phyloP scores from a whole-genome alignment of 371 early-diverging fungal species.

The Mortierella sp. region DNA sequence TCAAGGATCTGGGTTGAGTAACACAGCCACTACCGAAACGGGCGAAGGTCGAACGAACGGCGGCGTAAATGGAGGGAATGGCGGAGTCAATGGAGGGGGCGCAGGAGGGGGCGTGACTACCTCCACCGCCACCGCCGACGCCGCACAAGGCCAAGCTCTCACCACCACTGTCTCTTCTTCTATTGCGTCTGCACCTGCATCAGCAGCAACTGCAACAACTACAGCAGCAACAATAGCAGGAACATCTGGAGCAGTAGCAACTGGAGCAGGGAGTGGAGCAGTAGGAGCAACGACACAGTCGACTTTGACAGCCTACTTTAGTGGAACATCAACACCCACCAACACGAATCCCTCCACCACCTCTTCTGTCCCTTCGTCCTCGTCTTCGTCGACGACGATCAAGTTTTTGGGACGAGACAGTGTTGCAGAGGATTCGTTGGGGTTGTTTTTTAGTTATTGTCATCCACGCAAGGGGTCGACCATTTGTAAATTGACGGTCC shows the following conservation, averaged over 20 bases:
- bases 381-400: constrained; percentile 14
- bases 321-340: not conserved
- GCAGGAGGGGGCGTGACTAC: no score
- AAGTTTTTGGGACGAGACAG: constrained; percentile 43
- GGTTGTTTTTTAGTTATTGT: constrained; percentile 42
- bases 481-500: constrained; percentile 33
- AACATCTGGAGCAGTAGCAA: constrained; percentile 1
- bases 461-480: constrained; percentile 37
- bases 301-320: no score
- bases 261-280: no score
- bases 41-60: no score
- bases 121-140: not conserved
- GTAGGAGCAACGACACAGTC: no score
- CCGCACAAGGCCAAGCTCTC: no score
- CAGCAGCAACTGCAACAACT: constrained; percentile 1
- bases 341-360: not conserved
- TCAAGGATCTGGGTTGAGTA: no score
- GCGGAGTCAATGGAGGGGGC: no score
- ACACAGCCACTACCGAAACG: no score
- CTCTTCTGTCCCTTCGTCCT: not conserved
- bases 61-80: no score
- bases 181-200: not conserved
- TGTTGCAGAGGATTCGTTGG: constrained; percentile 39
- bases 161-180: not conserved
- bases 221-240: not conserved